Evolutionary conservation across 106 monocot genomes (phyloP).

Genomic region (Ottelia alismoides): DNA sequence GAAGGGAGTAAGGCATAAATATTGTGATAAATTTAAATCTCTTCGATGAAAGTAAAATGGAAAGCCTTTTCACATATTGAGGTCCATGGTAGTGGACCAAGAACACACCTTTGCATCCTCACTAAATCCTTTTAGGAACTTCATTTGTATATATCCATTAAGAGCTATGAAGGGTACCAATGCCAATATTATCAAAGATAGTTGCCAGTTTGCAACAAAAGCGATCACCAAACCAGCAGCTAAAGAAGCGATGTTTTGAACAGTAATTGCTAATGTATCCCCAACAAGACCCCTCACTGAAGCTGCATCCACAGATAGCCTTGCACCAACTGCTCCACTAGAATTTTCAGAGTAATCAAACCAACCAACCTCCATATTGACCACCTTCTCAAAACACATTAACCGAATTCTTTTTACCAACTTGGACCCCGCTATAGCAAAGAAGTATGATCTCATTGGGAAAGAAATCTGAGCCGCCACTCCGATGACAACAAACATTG

Average conservation of each 20-base stretch:
- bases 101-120: slow-evolving; percentile 12
- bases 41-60: too few relatives aligned
- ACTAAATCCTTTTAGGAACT: slow-evolving; percentile 11
- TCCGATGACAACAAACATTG: slow-evolving; percentile 10
- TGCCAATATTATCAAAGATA: slow-evolving; percentile 3
- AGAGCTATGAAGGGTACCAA: slow-evolving; percentile 7
- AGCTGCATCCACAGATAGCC: slow-evolving; percentile 12
- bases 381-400: not conserved
- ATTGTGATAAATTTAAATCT: too few relatives aligned
- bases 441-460: slow-evolving; percentile 15
- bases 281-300: slow-evolving; percentile 18
- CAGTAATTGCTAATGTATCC: slow-evolving; percentile 5
- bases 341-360: slow-evolving; percentile 14
- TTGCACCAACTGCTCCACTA: slow-evolving; percentile 11
- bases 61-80: too few relatives aligned
- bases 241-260: slow-evolving; percentile 10
- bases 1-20: too few relatives aligned
- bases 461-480: slow-evolving; percentile 4
- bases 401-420: slow-evolving; percentile 12
- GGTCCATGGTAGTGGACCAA: too few relatives aligned
- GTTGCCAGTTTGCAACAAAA: slow-evolving; percentile 3
- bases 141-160: slow-evolving; percentile 9
- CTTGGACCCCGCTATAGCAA: slow-evolving; percentile 11
- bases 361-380: not conserved
- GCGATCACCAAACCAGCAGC: slow-evolving; percentile 4